Base-by-base conservation (phyloP, 352 stramenopile genomes). In the Phytophthora aleatoria region DNA sequence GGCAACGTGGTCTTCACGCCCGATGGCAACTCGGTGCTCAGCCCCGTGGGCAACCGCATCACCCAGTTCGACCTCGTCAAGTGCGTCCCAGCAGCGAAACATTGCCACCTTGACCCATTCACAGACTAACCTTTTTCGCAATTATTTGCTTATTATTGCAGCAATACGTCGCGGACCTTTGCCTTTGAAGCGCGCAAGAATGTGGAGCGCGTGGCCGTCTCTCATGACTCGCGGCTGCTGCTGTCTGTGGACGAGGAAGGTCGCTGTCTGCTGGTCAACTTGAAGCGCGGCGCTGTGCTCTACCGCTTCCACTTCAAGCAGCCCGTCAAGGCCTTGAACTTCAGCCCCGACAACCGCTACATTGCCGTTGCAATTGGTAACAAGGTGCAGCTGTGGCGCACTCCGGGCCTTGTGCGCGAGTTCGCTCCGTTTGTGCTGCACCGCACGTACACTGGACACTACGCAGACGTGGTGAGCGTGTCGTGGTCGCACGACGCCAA, bases 291-390 rank as follows among this genome's bases (percentile, higher is more conserved):
- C 28, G 81, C 94, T 7, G 90, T 98, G 44, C 76, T 98, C 16
- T 96, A 98, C 69, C 87, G 94, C 50, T 97, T 98, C 76, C 94
- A 98, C 74, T 98, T 98, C 59, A 98, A 98, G 70, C 88, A 94
- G 52, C 88, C 77, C 38, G 90, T 98, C 27, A 69, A 80, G 6
- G 87, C 90, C 26, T 66, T 97, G 31, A 76, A 58, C 47, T 98
- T 98, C 74, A 97, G 86, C 52, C 94, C 92, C 0, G 81, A 98
- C 56, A 79, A 97, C 74, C 67, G 74, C 28, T 96, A 81, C 64
- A 88, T 98, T 64, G 92, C 94, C 9, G 86, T 97, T 31, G 79
- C 87, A 8, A 81, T 95, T 36, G 94, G 90, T 57, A 97, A 86
- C 67, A 97, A 97, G 64, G 77, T 98, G 52, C 87, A 98, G 66